Base-by-base conservation (phyloP, 2,329 filamentous ascomycete genomes). In the Rachicladosporium sp. region DNA sequence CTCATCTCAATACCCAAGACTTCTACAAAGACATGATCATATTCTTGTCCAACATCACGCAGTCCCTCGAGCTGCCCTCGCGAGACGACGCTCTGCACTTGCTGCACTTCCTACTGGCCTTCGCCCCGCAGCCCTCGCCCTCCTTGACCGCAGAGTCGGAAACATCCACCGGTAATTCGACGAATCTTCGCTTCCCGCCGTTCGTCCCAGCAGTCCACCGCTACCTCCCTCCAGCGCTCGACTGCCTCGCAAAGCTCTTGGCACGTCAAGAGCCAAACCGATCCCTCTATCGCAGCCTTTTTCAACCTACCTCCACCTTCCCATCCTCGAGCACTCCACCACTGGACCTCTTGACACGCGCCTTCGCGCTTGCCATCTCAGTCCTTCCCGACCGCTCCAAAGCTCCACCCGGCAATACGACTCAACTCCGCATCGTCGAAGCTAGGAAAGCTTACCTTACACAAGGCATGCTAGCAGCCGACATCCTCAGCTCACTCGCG, bases 21-120 rank as follows among this genome's bases (percentile, higher is more conserved):
- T 89, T 96, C 53, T 93, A 95, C 84, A 98, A 98, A 63, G 91
- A 98, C 59, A 69, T 87, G 23, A 76, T 96, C 42, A 80, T 86
- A 10, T 78, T 93, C 49, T 69, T 98, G 40, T 95, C 89, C 41
- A 96, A 98, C 59, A 52, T 61, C 44, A 76, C 93, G 35, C 79
- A 87, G 6, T 74, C 76, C 7, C 74, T 96, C 38, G 81, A 89
- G 54, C 69, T 98, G 31, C 82, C 87, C 1, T 81, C 81, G 12
- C 80, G 83, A 46, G 88, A 96, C 55, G 88, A 96, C 56, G 88
- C 88, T 0, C 68, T 86, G 31, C 86, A 83, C 52, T 69, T 96
- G 5, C 67, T 98, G 31, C 82, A 93, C 55, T 93, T 98, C 59
- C 69, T 98, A 21, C 68, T 96, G 37, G 78, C 89, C 2, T 98